These are phyloP conservation scores for Cystoisospora suis DNA, from an alignment of 169 alveolate genomes.

Conservation along the genomic window DNA sequence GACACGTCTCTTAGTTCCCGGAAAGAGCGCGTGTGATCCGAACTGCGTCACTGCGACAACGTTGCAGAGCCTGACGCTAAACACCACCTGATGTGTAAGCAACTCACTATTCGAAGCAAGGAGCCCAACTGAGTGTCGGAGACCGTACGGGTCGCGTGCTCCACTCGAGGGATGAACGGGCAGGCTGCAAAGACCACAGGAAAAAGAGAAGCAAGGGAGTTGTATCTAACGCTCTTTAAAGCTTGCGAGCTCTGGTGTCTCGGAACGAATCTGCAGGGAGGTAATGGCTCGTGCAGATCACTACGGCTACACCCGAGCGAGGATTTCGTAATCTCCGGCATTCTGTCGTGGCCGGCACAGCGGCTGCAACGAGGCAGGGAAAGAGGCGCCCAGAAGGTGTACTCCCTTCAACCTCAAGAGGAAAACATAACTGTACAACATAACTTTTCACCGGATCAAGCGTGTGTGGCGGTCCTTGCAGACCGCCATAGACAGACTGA, in stretches of 20 bases:
- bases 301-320: background rate
- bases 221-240: too few relatives aligned
- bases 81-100: background rate
- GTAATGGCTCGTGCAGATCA: background rate
- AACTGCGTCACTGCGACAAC: background rate
- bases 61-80: background rate
- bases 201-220: background rate
- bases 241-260: too few relatives aligned
- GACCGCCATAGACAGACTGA: too few relatives aligned
- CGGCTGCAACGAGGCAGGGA: background rate
- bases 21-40: background rate
- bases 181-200: slow-evolving; percentile 15
- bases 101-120: slow-evolving; percentile 60
- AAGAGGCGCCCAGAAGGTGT: too few relatives aligned
- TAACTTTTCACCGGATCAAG: too few relatives aligned
- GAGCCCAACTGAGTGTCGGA: slow-evolving; percentile 61
- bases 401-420: too few relatives aligned
- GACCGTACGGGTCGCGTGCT: slow-evolving; percentile 46
- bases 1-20: background rate
- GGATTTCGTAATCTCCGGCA: background rate
- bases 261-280: background rate
- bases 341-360: background rate
- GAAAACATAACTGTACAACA: too few relatives aligned
- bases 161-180: slow-evolving; percentile 48
- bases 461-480: too few relatives aligned